Evolutionary conservation across 352 stramenopile genomes (phyloP), one percentile per base, ranked within the genome.

Genomic region (Achlya hypogyna): DNA sequence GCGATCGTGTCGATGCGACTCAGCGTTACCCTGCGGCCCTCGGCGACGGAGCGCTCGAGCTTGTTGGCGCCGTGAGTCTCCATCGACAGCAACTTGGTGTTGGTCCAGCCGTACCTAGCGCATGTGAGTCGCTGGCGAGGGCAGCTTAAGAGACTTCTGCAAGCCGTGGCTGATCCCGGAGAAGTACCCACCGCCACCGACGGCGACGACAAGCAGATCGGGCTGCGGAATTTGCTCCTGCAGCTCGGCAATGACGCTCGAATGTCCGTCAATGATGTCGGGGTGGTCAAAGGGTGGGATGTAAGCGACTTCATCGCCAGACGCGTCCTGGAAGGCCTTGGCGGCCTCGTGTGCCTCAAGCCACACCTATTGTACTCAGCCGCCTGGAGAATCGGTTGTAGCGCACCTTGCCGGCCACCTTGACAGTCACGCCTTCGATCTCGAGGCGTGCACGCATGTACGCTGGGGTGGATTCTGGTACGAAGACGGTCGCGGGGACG

Each of bases 111-210:
- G 29, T 72, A 65, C 32, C 77, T 67, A 58, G 3, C 10, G 5
- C 4, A 2, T 23, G n/a, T 45, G n/a, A 60, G n/a, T 16, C 25
- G 8, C 5, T 14, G 9, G n/a, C 28, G 14, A 38, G 29, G 12
- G n/a, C 28, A 38, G 20, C 14, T 20, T 2, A 38, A 10, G 22
- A 10, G 40, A 63, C 63, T 58, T 40, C 35, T 81, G 70, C 10
- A 93, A 69, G 29, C 87, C 87, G 62, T 89, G 75, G 22, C 89
- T 69, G 10, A 93, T 75, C 27, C 87, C 87, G 42, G 70, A 78
- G 2, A 95, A 63, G 5, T 95, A 72, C 43, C 87, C 87, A 53
- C 87, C 87, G 42, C 87, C 87, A 47, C 87, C 87, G 1, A 96
- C 86, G 65, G 79, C 87, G 10, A 81, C 71, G 12, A 94, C 66